phyloP scores from a whole-genome alignment of 1,284 basidiomycete genomes.

The Bjerkandera adusta region DNA sequence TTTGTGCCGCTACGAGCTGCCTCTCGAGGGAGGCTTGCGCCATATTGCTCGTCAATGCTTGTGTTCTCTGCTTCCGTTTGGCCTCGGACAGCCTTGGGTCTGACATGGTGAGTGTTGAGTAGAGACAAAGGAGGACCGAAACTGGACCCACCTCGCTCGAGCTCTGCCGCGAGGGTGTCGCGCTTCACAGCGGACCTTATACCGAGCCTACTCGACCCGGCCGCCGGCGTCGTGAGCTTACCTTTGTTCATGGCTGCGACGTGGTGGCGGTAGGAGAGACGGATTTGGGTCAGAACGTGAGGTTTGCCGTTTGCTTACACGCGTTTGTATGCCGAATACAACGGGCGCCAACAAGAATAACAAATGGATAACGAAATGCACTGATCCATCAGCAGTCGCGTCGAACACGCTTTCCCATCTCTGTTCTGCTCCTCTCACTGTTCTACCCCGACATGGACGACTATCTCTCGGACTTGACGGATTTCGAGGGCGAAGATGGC shows the following conservation, averaged over 20 bases:
- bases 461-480: constrained; percentile 42
- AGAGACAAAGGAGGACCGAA: constrained; percentile 4
- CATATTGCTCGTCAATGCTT: constrained; percentile 57
- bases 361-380: too few species aligned
- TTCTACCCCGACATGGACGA: neutral
- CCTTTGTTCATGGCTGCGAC: constrained; percentile 24
- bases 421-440: constrained; percentile 4
- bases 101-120: constrained; percentile 26
- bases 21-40: constrained; percentile 59
- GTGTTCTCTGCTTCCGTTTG: constrained; percentile 59
- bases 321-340: too few species aligned
- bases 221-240: constrained; percentile 29
- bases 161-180: constrained; percentile 62
- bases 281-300: too few species aligned
- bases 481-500: constrained; percentile 29
- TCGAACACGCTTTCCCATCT: too few species aligned
- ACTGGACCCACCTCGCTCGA: constrained; percentile 52
- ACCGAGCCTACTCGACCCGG: constrained; percentile 17
- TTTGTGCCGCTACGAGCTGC: constrained; percentile 55
- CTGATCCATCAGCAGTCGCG: too few species aligned
- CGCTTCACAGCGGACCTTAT: constrained; percentile 39
- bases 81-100: constrained; percentile 60
- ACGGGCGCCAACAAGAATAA: too few species aligned
- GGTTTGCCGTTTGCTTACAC: too few species aligned
- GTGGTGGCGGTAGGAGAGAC: too few species aligned